Evolutionary conservation across 805 yeast species (phyloP).

Genomic region (Nakazawaea peltata): DNA sequence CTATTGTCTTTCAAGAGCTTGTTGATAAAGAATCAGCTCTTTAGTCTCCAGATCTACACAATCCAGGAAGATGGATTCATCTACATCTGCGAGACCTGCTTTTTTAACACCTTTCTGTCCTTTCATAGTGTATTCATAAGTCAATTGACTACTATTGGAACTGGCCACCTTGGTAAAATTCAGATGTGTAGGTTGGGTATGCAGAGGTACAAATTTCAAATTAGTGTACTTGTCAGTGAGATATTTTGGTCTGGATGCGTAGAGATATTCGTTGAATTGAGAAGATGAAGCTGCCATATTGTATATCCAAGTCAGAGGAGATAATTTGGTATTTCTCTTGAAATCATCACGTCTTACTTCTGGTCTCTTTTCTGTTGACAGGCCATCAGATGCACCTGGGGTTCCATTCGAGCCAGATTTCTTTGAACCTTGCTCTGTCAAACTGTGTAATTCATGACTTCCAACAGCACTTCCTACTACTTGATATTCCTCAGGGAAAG

Average conservation of each 20-base stretch:
- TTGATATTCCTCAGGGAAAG: conserved; percentile 32
- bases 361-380: conserved; percentile 3
- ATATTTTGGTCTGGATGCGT: conserved; percentile 46
- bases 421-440: no score
- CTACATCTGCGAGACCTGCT: conserved; percentile 64
- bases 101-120: conserved; percentile 38
- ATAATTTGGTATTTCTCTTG: conserved; percentile 13
- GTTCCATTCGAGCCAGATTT: conserved; percentile 2
- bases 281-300: conserved; percentile 78
- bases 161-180: no score
- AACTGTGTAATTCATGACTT: conserved; percentile 9
- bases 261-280: conserved; percentile 57
- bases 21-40: conserved; percentile 57
- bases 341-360: conserved; percentile 11
- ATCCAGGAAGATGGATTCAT: conserved; percentile 49
- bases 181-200: conserved; percentile 82
- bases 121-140: no score
- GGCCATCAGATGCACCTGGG: neutral
- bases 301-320: conserved; percentile 71
- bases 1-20: conserved; percentile 40
- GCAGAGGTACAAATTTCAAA: conserved; percentile 60
- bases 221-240: conserved; percentile 80
- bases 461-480: conserved; percentile 7
- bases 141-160: no score
- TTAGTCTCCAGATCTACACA: conserved; percentile 48